A percentile compares a stretch with the other conserved stretches of the same genome.
Conservation (phyloP, 805 yeast species). For the Teunomyces lycoperdinae region DNA sequence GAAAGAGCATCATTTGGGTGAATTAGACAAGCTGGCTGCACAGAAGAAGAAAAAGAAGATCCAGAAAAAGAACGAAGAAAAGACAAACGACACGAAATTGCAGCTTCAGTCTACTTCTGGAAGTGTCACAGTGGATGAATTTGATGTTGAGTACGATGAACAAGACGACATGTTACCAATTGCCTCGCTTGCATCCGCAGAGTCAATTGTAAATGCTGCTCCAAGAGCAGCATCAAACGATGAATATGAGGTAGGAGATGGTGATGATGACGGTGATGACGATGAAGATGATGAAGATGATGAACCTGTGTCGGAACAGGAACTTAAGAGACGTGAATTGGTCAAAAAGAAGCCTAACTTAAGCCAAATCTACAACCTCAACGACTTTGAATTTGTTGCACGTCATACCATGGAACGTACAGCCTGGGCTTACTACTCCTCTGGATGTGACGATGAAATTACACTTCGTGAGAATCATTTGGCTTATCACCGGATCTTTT, state of each 20-base stretch:
- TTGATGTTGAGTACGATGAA: constrained; percentile 42
- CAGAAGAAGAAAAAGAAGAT: constrained; percentile 3
- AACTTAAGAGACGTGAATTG: constrained; percentile 21
- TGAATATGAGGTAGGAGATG: constrained; percentile 4
- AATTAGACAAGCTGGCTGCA: constrained; percentile 19
- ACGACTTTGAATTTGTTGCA: constrained; percentile 88
- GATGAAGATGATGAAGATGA: constrained; percentile 38
- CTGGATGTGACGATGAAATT: constrained; percentile 92
- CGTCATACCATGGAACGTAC: constrained; percentile 66
- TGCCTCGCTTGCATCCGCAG: background rate
- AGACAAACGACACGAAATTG: background rate
- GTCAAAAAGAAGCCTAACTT: constrained; percentile 61
- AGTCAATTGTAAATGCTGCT: background rate
- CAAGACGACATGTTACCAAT: constrained; percentile 33
- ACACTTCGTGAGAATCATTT: constrained; percentile 86
- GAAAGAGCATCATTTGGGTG: constrained; percentile 33
- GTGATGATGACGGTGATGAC: constrained; percentile 15
- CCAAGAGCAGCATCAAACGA: constrained; percentile 4
- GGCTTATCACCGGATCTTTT: constrained; percentile 84
- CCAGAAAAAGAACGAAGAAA: background rate
- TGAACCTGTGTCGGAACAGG: constrained; percentile 27
- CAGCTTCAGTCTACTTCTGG: background rate
- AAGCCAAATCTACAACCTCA: constrained; percentile 66
- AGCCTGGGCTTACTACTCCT: constrained; percentile 92
- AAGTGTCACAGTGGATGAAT: constrained; percentile 28